Percentiles rank a stretch among this genome's conserved stretches.
phyloP scores from a whole-genome alignment of 2,329 filamentous ascomycete genomes.

The Monilinia vaccinii-corymbosi region DNA sequence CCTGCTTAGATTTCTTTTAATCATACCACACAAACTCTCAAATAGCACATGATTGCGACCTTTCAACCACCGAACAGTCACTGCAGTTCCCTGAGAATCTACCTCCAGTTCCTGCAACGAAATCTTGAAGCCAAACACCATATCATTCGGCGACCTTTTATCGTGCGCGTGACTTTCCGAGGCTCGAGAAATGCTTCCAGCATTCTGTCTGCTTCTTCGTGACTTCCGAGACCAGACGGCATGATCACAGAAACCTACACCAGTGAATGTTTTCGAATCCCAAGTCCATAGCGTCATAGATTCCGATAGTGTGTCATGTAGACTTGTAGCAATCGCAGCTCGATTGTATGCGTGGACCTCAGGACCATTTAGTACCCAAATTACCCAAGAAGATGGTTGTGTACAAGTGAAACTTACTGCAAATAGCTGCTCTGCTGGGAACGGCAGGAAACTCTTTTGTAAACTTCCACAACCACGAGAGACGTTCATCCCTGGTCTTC shows the following conservation, averaged over 20 bases:
- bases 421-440: conserved; percentile 40
- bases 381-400: not conserved
- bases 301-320: conserved; percentile 26
- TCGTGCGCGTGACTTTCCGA: conserved; percentile 25
- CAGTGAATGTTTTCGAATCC: conserved; percentile 19
- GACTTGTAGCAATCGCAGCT: conserved; percentile 9
- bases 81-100: conserved; percentile 34
- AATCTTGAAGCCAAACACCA: conserved; percentile 50
- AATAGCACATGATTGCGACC: conserved; percentile 67
- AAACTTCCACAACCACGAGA: conserved; percentile 32
- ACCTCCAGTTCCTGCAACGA: conserved; percentile 32
- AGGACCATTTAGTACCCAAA: not conserved
- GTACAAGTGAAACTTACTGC: conserved; percentile 14
- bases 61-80: conserved; percentile 62
- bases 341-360: not conserved
- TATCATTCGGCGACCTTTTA: conserved; percentile 18
- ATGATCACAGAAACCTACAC: conserved; percentile 26
- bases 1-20: conserved; percentile 40
- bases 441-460: conserved; percentile 42
- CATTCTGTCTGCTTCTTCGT: conserved; percentile 22
- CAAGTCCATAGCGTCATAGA: conserved; percentile 27
- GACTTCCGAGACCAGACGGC: conserved; percentile 29
- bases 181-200: conserved; percentile 2
- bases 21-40: conserved; percentile 79
- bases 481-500: conserved; percentile 48